Base-by-base conservation (phyloP, 805 yeast genomes). In the Monosporozyma solicola region DNA sequence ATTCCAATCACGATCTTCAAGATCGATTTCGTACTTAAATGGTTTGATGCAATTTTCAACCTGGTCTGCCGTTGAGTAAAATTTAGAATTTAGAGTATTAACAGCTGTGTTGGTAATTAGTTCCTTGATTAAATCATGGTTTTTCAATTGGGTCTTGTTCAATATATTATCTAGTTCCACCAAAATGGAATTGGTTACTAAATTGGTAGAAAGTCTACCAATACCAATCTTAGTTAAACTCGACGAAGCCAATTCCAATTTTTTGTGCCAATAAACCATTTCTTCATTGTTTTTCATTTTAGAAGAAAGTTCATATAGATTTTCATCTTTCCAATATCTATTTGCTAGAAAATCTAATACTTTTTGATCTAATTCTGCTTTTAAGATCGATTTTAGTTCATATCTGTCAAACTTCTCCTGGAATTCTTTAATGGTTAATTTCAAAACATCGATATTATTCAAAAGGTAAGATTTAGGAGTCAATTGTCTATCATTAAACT, bases 11-110 rank as follows among this genome's bases (percentile, higher is more conserved):
- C 97, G 77, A 60, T 91, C 96, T 65, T 94, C 98, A 49, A 94
- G 80, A 64, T 94, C 99, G 55, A 94, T 91, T 64, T 94, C 99
- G 67, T 92, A 94, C 72, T 94, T 94, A 73, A 85, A 94, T 2
- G 99, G 99, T 67, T 94, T 94, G 63, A 94, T 92, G 72, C 98
- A 91, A 69, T 95, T 94, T 64, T 94, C 99, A 6, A 94, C 98
- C 68, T 94, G 99, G 67, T 95, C 99, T 0, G 99, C 95, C 0
- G 99, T 92, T 1, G 96, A 84, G 58, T 83, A 87, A 66, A 79
- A 94, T 58, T 92, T 82, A 29, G 86, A 72, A 57, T 83, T 83
- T 56, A 94, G 74, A 6, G 94, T 96, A 25, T 83, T 74, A 33
- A 80, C 77, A 0, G 97, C 95, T 2, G 97, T 95, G 43, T 89